A percentile compares a stretch with the other conserved stretches of the same genome.
Conservation (phyloP, 441 rosid species). For the Kokia cookei region DNA sequence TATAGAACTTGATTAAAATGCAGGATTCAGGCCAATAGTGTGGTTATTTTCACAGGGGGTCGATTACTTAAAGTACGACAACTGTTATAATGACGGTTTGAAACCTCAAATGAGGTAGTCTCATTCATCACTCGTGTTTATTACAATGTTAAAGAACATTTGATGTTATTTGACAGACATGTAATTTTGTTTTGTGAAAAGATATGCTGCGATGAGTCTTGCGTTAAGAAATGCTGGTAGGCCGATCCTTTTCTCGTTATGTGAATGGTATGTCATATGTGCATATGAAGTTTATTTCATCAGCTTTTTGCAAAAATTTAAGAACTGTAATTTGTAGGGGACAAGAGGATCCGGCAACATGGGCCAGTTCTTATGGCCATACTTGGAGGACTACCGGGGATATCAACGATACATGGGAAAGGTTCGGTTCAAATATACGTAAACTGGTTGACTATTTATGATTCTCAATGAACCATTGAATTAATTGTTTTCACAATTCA, state of each 20-base stretch:
- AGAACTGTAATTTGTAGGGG: slow-evolving; percentile 12
- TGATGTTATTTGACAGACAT: neutral
- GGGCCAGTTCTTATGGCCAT: slow-evolving; percentile 25
- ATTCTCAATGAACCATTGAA: neutral
- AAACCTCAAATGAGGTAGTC: slow-evolving; percentile 23
- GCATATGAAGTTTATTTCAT: neutral
- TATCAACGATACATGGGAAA: slow-evolving; percentile 27
- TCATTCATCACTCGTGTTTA: neutral
- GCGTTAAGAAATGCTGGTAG: slow-evolving; percentile 27
- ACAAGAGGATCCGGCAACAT: slow-evolving; percentile 30
- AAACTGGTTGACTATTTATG: neutral
- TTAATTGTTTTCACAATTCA: neutral
- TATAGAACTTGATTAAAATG: neutral
- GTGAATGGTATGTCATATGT: slow-evolving; percentile 26
- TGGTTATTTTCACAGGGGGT: slow-evolving; percentile 15
- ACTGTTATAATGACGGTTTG: slow-evolving; percentile 26
- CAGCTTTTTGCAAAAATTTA: neutral
- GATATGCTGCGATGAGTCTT: slow-evolving; percentile 29
- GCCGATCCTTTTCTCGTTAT: slow-evolving; percentile 25
- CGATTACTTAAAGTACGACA: slow-evolving; percentile 42
- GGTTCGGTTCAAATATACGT: slow-evolving; percentile 7
- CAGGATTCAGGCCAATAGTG: neutral
- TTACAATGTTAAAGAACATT: neutral
- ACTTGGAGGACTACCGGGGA: slow-evolving; percentile 42
- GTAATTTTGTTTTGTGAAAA: slow-evolving; percentile 1